Base-by-base conservation (phyloP, 352 stramenopile species). In the Globisporangium carolinianum region DNA sequence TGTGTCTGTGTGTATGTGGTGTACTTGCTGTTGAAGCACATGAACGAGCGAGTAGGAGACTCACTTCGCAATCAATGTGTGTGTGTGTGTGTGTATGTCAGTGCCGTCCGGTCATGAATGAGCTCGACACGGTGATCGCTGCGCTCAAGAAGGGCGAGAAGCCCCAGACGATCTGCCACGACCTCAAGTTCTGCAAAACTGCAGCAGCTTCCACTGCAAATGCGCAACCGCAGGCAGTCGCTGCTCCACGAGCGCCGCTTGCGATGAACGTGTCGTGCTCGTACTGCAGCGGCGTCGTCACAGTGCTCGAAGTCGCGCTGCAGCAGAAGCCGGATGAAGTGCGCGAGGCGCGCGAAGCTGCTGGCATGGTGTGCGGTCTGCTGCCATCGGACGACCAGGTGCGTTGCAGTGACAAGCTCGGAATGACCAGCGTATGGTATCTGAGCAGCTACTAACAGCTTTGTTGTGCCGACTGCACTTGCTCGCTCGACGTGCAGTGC, bases 221-320 rank as follows among this genome's bases (percentile, higher is more conserved):
- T 14, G 43, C 50, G 49, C 50, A 35, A 12, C 18, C 48, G 1
- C 18, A 8, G 35, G 0, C 60, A 15, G 15, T 36, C 35, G 52
- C 39, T 43, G 47, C 38, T 62, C 38, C 5, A 51, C 24, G 24
- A 32, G 42, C 11, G 12, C n/a, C 42, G 4, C 42, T 6, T 5
- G 15, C 42, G 7, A 15, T 15, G 11, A 72, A 65, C 60, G 80
- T 63, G 53, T 80, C 60, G 5, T 89, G 81, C 43, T 69, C 76
- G 5, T 86, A 87, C 51, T 91, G 82, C 57, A 84, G 63, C 42
- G 76, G 76, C 5, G 49, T 89, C 15, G 66, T 87, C n/a, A 86
- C 72, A 4, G 73, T 89, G 18, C 59, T 89, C 35, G 72, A 87
- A 54, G 74, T 73, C 18, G 78, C 78, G 12, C 64, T 89, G 7